These are phyloP conservation scores for Cytidiella melzeri DNA, from an alignment of 768 basidiomycete genomes.

Conservation along the genomic window DNA sequence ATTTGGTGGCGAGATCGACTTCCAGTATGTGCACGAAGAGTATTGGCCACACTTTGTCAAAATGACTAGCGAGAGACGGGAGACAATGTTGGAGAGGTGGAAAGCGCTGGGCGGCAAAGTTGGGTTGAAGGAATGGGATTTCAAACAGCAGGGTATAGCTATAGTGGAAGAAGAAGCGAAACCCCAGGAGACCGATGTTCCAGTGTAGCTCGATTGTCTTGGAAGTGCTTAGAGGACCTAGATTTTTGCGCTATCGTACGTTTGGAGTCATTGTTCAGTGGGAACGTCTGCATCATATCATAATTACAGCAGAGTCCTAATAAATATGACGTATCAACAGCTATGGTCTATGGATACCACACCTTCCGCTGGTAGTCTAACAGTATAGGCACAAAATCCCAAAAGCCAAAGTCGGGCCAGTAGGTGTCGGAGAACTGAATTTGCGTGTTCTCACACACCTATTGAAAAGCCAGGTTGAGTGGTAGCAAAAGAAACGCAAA, in stretches of 20 bases:
- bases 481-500: slow-evolving; percentile 8
- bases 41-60: slow-evolving; percentile 68
- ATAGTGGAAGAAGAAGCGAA: background rate
- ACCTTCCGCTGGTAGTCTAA: slow-evolving; percentile 81
- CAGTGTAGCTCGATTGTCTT: no score
- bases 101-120: slow-evolving; percentile 56
- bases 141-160: slow-evolving; percentile 38
- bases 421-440: slow-evolving; percentile 79
- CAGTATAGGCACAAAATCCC: slow-evolving; percentile 82
- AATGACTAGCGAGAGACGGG: slow-evolving; percentile 45
- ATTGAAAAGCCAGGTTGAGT: background rate
- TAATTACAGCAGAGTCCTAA: no score
- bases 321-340: no score
- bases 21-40: slow-evolving; percentile 66
- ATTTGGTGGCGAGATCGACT: slow-evolving; percentile 64
- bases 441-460: slow-evolving; percentile 82
- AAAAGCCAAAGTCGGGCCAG: slow-evolving; percentile 92
- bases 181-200: no score
- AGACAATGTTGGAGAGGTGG: slow-evolving; percentile 57
- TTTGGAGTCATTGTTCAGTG: no score
- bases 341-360: no score
- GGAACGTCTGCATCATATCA: no score
- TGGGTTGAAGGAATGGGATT: slow-evolving; percentile 76
- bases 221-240: no score
- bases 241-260: no score